Evolutionary conservation across 805 yeast genomes (phyloP).

Genomic region (Candida piceae): DNA sequence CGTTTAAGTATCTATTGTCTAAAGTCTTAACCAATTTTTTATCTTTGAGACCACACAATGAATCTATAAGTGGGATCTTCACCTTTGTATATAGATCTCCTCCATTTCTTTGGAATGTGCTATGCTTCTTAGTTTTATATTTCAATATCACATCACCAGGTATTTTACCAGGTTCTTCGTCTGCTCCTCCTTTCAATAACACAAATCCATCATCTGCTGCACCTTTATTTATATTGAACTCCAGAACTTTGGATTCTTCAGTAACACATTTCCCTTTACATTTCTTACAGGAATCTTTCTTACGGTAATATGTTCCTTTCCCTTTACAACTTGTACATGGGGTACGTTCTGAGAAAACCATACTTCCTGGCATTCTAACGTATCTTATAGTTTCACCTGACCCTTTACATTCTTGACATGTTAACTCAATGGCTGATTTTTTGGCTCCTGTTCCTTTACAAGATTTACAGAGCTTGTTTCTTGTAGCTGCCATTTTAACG

Average conservation of each 20-base stretch:
- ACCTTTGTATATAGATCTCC: conserved; percentile 60
- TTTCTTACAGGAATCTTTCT: conserved; percentile 70
- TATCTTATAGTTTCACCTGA: no score
- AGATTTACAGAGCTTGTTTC: conserved; percentile 64
- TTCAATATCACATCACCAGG: conserved; percentile 77
- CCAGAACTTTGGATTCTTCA: conserved; percentile 66
- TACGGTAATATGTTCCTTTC: conserved; percentile 51
- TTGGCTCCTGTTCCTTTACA: conserved; percentile 80
- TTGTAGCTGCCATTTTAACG: conserved; percentile 63
- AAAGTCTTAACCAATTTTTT: conserved; percentile 62
- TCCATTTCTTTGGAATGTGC: conserved; percentile 42
- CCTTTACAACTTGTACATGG: conserved; percentile 71
- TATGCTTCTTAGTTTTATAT: conserved; percentile 45
- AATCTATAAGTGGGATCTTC: conserved; percentile 66
- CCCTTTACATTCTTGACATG: conserved; percentile 69
- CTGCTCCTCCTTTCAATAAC: conserved; percentile 64
- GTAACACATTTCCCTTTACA: conserved; percentile 63
- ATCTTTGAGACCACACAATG: conserved; percentile 75
- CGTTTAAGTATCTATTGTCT: conserved; percentile 68
- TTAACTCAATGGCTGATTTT: conserved; percentile 45
- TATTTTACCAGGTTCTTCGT: conserved; percentile 63
- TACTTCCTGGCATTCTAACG: no score
- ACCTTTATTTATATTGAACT: conserved; percentile 74
- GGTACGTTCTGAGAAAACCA: conserved; percentile 57
- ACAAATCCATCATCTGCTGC: conserved; percentile 57